These are phyloP conservation scores for Leavenworthia alabamica DNA, from an alignment of 345 rosid genomes.

Conservation along the genomic window DNA sequence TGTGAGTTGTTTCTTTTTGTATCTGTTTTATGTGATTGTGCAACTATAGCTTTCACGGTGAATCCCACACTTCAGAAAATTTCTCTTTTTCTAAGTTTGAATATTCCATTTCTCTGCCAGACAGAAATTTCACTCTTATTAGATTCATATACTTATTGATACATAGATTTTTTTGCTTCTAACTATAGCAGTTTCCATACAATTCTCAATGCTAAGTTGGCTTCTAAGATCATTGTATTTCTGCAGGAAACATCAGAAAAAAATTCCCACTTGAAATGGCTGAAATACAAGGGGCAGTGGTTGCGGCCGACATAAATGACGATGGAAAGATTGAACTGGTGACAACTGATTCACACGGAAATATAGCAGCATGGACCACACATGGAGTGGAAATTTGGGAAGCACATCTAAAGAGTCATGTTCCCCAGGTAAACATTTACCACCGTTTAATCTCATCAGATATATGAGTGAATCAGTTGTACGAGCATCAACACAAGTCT, in stretches of 20 bases:
- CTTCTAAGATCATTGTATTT: conserved; percentile 11
- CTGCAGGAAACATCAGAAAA: conserved; percentile 67
- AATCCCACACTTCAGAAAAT: neutral
- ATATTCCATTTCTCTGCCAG: neutral
- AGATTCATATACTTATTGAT: neutral
- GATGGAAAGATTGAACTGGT: conserved; percentile 98
- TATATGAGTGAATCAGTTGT: neutral
- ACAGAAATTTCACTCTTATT: neutral
- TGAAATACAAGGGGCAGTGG: conserved; percentile 92
- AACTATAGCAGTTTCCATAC: conserved; percentile 18
- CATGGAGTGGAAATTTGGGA: conserved; percentile 92
- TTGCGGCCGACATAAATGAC: conserved; percentile 97
- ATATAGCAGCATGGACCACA: conserved; percentile 97
- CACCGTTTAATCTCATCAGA: neutral
- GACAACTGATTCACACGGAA: conserved; percentile 93
- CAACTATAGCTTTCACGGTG: neutral
- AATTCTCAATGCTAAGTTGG: conserved; percentile 19
- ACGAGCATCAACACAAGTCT: neutral
- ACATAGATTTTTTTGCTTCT: neutral
- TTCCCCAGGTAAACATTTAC: conserved; percentile 63
- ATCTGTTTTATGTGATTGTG: neutral
- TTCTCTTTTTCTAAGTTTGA: neutral
- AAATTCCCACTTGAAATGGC: conserved; percentile 98
- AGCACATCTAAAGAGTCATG: conserved; percentile 77
- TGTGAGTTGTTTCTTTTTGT: neutral